Evolutionary conservation across 768 basidiomycete species (phyloP).

Genomic region (Lenzites betulinus): DNA sequence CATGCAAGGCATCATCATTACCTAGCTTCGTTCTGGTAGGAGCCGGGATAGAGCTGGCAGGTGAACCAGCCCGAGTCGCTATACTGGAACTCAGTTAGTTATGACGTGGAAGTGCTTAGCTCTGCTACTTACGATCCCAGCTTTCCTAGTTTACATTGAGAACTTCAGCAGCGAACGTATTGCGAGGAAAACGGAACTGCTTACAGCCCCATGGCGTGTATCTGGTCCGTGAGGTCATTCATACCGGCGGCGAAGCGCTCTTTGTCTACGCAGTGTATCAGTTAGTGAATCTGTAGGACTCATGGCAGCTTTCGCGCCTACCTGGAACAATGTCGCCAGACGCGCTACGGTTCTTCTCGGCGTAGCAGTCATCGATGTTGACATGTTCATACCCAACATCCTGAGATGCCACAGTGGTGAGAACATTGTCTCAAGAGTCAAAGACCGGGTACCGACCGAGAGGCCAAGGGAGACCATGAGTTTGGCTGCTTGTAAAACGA

Average conservation of each 20-base stretch:
- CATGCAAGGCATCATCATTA: conserved; percentile 15
- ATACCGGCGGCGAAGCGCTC: conserved; percentile 60
- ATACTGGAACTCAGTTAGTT: conserved; percentile 41
- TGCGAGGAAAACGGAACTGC: conserved; percentile 20
- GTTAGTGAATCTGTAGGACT: neutral
- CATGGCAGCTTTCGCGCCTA: conserved; percentile 19
- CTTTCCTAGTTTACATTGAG: conserved; percentile 43
- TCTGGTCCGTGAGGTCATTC: conserved; percentile 53
- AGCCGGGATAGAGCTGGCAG: conserved; percentile 64
- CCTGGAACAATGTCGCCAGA: conserved; percentile 60
- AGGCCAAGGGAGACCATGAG: conserved; percentile 58
- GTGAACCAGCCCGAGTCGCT: conserved; percentile 73
- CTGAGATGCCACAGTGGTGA: conserved; percentile 29
- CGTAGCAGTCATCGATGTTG: conserved; percentile 68
- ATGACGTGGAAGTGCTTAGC: neutral
- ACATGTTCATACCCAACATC: conserved; percentile 60
- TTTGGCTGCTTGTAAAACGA: conserved; percentile 51
- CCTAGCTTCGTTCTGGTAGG: conserved; percentile 63
- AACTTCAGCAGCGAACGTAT: neutral
- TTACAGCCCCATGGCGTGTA: conserved; percentile 60
- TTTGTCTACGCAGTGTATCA: conserved; percentile 38
- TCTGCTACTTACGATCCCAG: conserved; percentile 55
- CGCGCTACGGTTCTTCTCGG: conserved; percentile 53
- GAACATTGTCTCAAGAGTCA: neutral
- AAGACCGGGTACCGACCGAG: conserved; percentile 29